Conservation (phyloP, 140 eudicot genomes). For the Erigeron philadelphicus region DNA sequence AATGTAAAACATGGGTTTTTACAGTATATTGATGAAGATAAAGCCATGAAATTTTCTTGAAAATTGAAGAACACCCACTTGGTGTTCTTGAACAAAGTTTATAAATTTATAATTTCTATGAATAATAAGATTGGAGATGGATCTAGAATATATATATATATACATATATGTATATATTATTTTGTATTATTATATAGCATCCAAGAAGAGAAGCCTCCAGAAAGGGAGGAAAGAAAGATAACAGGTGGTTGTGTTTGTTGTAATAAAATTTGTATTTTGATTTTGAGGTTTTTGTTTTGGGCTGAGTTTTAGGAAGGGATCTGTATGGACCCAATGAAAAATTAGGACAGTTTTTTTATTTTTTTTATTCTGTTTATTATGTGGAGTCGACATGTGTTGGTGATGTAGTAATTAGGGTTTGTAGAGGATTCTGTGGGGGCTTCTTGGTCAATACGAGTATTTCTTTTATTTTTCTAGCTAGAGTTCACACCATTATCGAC, state of each 20-base stretch:
- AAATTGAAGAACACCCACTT: constrained; percentile 14
- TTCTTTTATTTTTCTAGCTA: background rate
- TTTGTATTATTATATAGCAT: constrained; percentile 17
- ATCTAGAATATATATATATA: too few species aligned
- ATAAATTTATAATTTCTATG: background rate
- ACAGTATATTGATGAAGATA: constrained; percentile 26
- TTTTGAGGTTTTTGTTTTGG: constrained; percentile 17
- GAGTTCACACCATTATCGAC: background rate
- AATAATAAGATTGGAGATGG: constrained; percentile 5
- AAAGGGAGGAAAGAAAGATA: background rate
- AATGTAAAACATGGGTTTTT: constrained; percentile 28
- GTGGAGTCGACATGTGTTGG: background rate
- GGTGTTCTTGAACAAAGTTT: constrained; percentile 8
- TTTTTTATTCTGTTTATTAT: background rate
- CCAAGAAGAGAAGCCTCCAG: constrained; percentile 29
- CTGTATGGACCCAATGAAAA: constrained; percentile 24
- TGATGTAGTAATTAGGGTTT: constrained; percentile 11
- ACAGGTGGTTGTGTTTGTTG: background rate
- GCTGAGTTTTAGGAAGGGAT: constrained; percentile 4
- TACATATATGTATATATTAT: constrained; percentile 10
- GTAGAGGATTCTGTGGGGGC: constrained; percentile 7
- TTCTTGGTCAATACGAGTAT: background rate
- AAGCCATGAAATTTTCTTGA: constrained; percentile 30
- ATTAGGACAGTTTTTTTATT: background rate
- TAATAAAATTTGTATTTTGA: background rate